Conservation (phyloP, 2,329 filamentous ascomycete species). For the Colletotrichum trifolii region DNA sequence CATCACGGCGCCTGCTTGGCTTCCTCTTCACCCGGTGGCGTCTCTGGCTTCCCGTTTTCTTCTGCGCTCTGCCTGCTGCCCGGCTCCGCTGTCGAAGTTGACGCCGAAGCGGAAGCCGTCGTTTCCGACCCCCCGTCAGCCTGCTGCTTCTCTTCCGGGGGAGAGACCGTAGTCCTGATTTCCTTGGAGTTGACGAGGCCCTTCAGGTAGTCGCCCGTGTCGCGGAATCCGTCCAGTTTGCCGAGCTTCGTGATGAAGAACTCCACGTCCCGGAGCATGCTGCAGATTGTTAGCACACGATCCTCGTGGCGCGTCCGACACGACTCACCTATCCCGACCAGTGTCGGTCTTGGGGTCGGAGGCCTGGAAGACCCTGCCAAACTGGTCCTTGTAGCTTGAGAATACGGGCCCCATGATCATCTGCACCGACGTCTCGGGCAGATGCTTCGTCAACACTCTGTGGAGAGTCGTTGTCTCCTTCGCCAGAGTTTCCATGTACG, state of each 20-base stretch:
- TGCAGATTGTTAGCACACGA: slow-evolving; percentile 47
- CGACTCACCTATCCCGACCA: slow-evolving; percentile 77
- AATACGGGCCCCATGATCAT: slow-evolving; percentile 92
- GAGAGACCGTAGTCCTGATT: slow-evolving; percentile 44
- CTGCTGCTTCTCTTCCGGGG: slow-evolving; percentile 28
- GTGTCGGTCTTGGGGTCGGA: slow-evolving; percentile 72
- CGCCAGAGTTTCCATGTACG: slow-evolving; percentile 87
- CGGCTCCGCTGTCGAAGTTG: slow-evolving; percentile 23
- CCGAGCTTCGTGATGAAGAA: slow-evolving; percentile 76
- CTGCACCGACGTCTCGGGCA: slow-evolving; percentile 79
- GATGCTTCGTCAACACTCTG: slow-evolving; percentile 83
- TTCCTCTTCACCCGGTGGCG: slow-evolving; percentile 30
- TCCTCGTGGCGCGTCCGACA: not conserved
- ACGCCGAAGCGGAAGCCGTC: slow-evolving; percentile 11
- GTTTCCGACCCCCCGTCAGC: slow-evolving; percentile 29
- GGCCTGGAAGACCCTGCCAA: slow-evolving; percentile 76
- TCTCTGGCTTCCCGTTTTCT: slow-evolving; percentile 27
- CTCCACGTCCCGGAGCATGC: slow-evolving; percentile 81
- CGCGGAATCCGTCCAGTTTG: slow-evolving; percentile 82
- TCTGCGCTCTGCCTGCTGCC: slow-evolving; percentile 29
- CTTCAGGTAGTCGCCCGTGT: slow-evolving; percentile 76
- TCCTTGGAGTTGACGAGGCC: slow-evolving; percentile 72
- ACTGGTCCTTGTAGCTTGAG: slow-evolving; percentile 81
- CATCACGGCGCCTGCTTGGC: slow-evolving; percentile 31
- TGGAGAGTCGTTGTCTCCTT: slow-evolving; percentile 90